Conservation (phyloP, 2,329 filamentous ascomycete species). For the Sporothrix protearum region DNA sequence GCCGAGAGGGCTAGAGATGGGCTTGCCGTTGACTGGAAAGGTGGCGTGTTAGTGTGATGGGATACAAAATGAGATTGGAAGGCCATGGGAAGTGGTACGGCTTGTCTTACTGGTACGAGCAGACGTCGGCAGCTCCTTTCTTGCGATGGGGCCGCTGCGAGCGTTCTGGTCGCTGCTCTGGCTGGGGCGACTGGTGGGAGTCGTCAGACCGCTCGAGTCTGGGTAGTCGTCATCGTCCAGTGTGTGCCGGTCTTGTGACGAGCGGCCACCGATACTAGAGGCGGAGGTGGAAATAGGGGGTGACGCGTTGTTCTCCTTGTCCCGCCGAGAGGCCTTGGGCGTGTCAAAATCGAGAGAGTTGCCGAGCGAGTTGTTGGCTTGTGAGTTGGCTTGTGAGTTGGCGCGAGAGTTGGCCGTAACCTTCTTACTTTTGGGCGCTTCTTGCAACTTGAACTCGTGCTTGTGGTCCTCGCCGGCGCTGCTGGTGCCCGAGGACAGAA, state of each 20-base stretch:
- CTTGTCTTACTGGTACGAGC: slow-evolving; percentile 45
- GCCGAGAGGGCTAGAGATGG: slow-evolving; percentile 28
- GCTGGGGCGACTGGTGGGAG: slow-evolving; percentile 41
- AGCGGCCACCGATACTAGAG: slow-evolving; percentile 43
- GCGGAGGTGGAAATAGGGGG: slow-evolving; percentile 28
- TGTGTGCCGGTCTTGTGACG: slow-evolving; percentile 54
- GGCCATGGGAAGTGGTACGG: not conserved
- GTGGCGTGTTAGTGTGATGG: not conserved
- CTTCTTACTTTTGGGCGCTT: slow-evolving; percentile 67
- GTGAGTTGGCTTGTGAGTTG: slow-evolving; percentile 46
- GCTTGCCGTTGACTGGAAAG: slow-evolving; percentile 40
- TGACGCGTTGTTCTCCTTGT: slow-evolving; percentile 37
- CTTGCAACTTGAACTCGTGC: slow-evolving; percentile 71
- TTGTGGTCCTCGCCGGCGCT: slow-evolving; percentile 39
- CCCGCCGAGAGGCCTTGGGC: slow-evolving; percentile 40
- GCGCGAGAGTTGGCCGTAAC: slow-evolving; percentile 40
- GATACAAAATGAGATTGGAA: not conserved
- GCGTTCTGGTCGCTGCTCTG: slow-evolving; percentile 42
- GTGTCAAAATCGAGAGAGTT: slow-evolving; percentile 35
- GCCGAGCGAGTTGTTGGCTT: slow-evolving; percentile 38
- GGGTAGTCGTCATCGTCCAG: slow-evolving; percentile 52
- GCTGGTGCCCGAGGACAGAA: slow-evolving; percentile 35
- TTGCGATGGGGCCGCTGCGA: slow-evolving; percentile 51
- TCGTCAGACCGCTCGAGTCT: slow-evolving; percentile 35
- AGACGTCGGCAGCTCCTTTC: slow-evolving; percentile 59